These are phyloP conservation scores for Hypsizygus marmoreus DNA, from an alignment of 768 basidiomycete species.

Conservation along the genomic window DNA sequence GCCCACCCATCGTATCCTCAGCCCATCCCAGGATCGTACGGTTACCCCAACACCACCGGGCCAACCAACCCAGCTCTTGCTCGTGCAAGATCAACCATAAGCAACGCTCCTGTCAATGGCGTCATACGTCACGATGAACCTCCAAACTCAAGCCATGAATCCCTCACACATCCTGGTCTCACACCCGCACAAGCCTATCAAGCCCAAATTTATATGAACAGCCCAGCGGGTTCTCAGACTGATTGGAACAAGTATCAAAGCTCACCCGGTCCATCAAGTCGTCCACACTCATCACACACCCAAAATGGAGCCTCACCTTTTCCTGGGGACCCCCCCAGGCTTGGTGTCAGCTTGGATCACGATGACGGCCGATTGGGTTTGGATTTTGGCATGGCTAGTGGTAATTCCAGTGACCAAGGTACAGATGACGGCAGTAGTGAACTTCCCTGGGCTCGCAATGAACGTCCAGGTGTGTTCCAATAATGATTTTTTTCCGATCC, in stretches of 20 bases:
- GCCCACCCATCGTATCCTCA: slow-evolving; percentile 29
- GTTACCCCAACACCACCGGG: slow-evolving; percentile 32
- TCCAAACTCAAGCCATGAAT: slow-evolving; percentile 47
- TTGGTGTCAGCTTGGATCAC: slow-evolving; percentile 48
- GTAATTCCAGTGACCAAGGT: slow-evolving; percentile 40
- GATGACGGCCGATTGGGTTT: slow-evolving; percentile 61
- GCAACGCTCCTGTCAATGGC: slow-evolving; percentile 41
- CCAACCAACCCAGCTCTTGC: slow-evolving; percentile 40
- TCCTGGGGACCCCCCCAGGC: slow-evolving; percentile 33
- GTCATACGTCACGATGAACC: slow-evolving; percentile 50
- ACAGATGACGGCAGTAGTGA: slow-evolving; percentile 55
- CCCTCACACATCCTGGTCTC: slow-evolving; percentile 49
- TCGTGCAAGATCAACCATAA: slow-evolving; percentile 54
- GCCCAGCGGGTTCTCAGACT: slow-evolving; percentile 31
- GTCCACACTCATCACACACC: slow-evolving; percentile 19
- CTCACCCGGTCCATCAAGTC: slow-evolving; percentile 29
- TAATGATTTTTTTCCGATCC: background rate
- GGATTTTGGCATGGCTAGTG: slow-evolving; percentile 45
- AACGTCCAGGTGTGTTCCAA: slow-evolving; percentile 43
- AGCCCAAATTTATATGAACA: slow-evolving; percentile 64
- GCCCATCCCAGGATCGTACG: slow-evolving; percentile 27
- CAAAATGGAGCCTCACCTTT: slow-evolving; percentile 25
- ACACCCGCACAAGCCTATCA: slow-evolving; percentile 84
- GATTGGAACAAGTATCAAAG: slow-evolving; percentile 29
- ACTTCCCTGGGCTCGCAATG: slow-evolving; percentile 56